Base-by-base conservation (phyloP, 139 green algal species). In the Parachlorella kessleri region DNA sequence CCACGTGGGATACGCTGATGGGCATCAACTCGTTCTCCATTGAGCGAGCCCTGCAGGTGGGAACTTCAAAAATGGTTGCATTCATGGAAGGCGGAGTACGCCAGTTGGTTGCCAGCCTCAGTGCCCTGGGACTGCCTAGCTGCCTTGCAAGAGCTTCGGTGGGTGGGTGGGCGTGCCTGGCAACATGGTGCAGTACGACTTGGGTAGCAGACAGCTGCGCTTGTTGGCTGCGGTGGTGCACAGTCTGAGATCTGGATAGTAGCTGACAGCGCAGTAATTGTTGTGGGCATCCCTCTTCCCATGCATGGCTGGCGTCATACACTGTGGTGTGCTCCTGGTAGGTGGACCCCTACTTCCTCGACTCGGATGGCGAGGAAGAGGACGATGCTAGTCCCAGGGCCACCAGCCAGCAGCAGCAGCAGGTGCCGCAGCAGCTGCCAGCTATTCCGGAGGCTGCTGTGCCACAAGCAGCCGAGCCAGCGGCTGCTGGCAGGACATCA, bases 21-120 rank as follows among this genome's bases (percentile, higher is more conserved):
- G 84, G 82, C 66, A 91, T 88, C 78, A 94, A 95, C 80, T 86
- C 88, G 14, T 96, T 96, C 81, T 93, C 86, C 48, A 90, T 96
- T 64, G 88, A 95, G 73, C 82, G 89, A 32, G 90, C 89, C 23
- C 81, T 93, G 42, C 75, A 86, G 83, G 85, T 90, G 36, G n/a
- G 66, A 4, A 6, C 23, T 35, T 5, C 9, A 30, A 33, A 30
- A 14, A 30, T 68, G 8, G 24, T 68, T 37, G 23, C n/a, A n/a
- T n/a, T n/a, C n/a, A n/a, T n/a, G n/a, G n/a, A n/a, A n/a, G n/a
- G n/a, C n/a, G n/a, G n/a, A n/a, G n/a, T n/a, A n/a, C n/a, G n/a
- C n/a, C n/a, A n/a, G n/a, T n/a, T n/a, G n/a, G n/a, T n/a, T n/a
- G n/a, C n/a, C n/a, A n/a, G n/a, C n/a, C n/a, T n/a, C n/a, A n/a